Evolutionary conservation across 2,329 filamentous ascomycete species (phyloP).

Genomic region (Colletotrichum sp.): DNA sequence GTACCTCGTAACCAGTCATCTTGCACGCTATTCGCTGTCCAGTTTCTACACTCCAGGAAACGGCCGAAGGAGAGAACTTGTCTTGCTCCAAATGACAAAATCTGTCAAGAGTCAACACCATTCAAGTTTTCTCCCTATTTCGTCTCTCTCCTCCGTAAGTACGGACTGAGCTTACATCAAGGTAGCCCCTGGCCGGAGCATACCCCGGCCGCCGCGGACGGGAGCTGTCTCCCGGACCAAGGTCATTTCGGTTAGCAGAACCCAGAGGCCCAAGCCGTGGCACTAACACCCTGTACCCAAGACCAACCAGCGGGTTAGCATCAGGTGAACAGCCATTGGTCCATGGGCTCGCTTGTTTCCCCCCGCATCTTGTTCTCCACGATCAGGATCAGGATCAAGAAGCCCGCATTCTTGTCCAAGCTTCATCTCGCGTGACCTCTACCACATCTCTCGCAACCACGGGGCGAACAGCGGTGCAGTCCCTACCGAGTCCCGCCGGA

Average conservation of each 20-base stretch:
- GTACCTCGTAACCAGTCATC: not conserved
- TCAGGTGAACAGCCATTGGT: not conserved
- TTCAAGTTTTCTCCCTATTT: not conserved
- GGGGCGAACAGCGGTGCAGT: not conserved
- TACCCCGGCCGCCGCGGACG: not conserved
- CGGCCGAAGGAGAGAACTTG: not conserved
- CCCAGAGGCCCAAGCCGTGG: not conserved
- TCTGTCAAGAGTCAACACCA: not conserved
- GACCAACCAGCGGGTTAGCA: not conserved
- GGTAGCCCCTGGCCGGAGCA: not conserved
- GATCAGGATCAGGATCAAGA: not conserved
- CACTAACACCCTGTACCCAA: constrained; percentile 2
- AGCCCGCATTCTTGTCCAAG: not conserved
- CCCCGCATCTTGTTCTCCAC: constrained; percentile 10
- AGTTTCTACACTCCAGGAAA: not conserved
- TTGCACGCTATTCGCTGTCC: not conserved
- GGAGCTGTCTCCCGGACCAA: not conserved
- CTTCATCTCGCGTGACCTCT: not conserved
- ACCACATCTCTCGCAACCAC: not conserved
- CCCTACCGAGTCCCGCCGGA: not conserved
- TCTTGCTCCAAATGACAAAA: not conserved
- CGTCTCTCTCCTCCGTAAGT: not conserved
- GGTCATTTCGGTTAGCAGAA: constrained; percentile 14
- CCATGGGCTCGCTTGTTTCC: not conserved
- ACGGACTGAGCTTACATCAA: not conserved